Evolutionary conservation across 371 early-diverging fungal genomes (phyloP), one percentile per base, ranked within the genome.

Genomic region (Mucor velutinosus): DNA sequence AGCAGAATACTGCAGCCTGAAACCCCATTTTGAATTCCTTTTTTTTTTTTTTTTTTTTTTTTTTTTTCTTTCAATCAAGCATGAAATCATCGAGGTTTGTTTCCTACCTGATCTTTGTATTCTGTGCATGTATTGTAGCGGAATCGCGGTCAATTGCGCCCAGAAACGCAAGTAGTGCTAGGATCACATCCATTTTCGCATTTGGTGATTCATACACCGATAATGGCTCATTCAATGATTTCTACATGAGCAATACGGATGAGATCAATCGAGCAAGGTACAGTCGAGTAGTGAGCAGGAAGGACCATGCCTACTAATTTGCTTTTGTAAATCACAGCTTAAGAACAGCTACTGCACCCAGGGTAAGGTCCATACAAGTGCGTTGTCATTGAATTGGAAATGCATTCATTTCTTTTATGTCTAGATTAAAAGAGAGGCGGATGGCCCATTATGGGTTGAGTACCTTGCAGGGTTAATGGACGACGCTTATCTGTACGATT

Each of bases 201-300:
- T 70, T 70, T 70, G 70, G 70, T n/a, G 70, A 70, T 37, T 70
- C 70, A 17, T 70, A 70, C 39, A 65, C 70, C 11, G 70, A 70
- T 33, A 56, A 70, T 47, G 60, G 60, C 0, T 64, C 65, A 7
- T 25, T 60, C 1, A 51, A 45, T 33, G 11, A 17, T n/a, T 64
- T 65, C 35, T 70, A 70, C 35, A 30, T 21, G 29, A 25, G 35
- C 27, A 53, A 27, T 10, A 25, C 21, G 19, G 33, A 45, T 15
- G 14, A 53, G 7, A 25, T 21, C 19, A 14, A 25, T 23, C 10
- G 4, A 33, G 29, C 5, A 29, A 45, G 25, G 37, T 21, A 25
- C 2, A 33, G 14, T 33, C 17, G 4, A 53, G 8, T 23, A 51
- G 11, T 21, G 23, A 23, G 25, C 21, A 43, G 15, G 6, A 6